Evolutionary conservation across 225 moss, liverwort and hornwort genomes (phyloP).

Genomic region (Bryum argenteum): DNA sequence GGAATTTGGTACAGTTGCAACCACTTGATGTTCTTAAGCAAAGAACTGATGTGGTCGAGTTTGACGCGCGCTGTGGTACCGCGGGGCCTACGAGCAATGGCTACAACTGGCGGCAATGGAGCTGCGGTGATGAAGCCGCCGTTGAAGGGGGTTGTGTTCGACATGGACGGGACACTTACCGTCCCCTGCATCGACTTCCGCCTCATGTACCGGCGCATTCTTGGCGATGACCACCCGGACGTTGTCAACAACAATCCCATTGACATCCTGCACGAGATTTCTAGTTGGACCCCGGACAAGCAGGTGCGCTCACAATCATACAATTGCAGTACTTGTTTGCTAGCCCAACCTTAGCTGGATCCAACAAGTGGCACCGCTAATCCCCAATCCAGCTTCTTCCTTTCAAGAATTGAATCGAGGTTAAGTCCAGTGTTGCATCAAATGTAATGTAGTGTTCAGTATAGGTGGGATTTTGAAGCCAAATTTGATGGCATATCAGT

Average conservation of each 20-base stretch:
- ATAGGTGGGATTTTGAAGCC: too few species aligned
- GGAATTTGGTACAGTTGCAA: background rate
- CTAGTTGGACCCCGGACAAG: constrained; percentile 45
- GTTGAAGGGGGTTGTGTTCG: constrained; percentile 52
- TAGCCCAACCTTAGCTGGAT: too few species aligned
- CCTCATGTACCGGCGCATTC: constrained; percentile 48
- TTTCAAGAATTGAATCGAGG: too few species aligned
- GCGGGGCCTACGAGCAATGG: constrained; percentile 24
- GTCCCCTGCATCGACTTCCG: constrained; percentile 64
- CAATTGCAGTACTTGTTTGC: too few species aligned
- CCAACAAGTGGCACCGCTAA: too few species aligned
- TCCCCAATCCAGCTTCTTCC: too few species aligned
- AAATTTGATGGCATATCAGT: too few species aligned
- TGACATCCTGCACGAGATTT: constrained; percentile 63
- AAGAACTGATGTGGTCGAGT: constrained; percentile 34
- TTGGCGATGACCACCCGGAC: constrained; percentile 50
- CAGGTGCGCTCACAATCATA: too few species aligned
- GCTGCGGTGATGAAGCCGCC: constrained; percentile 5
- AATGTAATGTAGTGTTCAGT: too few species aligned
- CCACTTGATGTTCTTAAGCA: background rate
- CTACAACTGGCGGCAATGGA: background rate
- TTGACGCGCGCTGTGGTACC: constrained; percentile 17
- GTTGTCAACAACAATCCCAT: constrained; percentile 47
- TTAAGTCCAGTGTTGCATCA: too few species aligned
- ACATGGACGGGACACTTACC: constrained; percentile 68